A percentile compares a stretch with the other conserved stretches of the same genome.
These are phyloP conservation scores for Exophiala aquamarina DNA, from an alignment of 2,329 filamentous ascomycete genomes.

Conservation along the genomic window DNA sequence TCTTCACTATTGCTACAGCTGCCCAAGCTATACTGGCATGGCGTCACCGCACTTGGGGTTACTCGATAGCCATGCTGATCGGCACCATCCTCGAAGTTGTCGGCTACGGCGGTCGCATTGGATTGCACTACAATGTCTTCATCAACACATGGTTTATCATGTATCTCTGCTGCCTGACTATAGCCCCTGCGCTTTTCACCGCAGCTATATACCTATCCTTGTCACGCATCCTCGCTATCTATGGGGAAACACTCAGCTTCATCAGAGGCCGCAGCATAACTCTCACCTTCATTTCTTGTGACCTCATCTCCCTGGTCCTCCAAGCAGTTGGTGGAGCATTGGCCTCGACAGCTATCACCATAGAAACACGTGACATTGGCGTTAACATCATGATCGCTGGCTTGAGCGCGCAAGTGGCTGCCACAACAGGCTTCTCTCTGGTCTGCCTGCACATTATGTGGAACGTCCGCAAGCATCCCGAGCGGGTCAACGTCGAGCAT, in stretches of 20 bases:
- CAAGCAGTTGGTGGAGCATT: conserved; percentile 57
- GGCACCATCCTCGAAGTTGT: conserved; percentile 57
- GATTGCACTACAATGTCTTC: conserved; percentile 49
- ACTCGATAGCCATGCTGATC: conserved; percentile 51
- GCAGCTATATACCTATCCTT: conserved; percentile 65
- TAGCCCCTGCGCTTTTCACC: conserved; percentile 53
- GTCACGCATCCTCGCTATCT: conserved; percentile 52
- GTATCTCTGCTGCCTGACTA: conserved; percentile 27
- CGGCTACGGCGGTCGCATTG: conserved; percentile 59
- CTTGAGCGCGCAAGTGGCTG: conserved; percentile 38
- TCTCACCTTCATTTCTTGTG: conserved; percentile 55
- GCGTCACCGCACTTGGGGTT: conserved; percentile 29
- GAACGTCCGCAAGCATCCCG: conserved; percentile 2
- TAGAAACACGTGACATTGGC: conserved; percentile 11
- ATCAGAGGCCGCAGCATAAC: conserved; percentile 11
- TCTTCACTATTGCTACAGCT: conserved; percentile 1
- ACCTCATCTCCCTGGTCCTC: conserved; percentile 55
- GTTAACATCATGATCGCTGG: conserved; percentile 43
- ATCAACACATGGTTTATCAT: conserved; percentile 6
- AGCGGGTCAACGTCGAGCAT: background rate
- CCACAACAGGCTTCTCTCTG: conserved; percentile 3
- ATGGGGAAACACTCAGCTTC: conserved; percentile 11
- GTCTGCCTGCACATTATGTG: conserved; percentile 7
- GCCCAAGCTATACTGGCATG: background rate
- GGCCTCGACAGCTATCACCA: conserved; percentile 38